Base-by-base conservation (phyloP, 352 stramenopile genomes). In the Globisporangium megalacanthum region DNA sequence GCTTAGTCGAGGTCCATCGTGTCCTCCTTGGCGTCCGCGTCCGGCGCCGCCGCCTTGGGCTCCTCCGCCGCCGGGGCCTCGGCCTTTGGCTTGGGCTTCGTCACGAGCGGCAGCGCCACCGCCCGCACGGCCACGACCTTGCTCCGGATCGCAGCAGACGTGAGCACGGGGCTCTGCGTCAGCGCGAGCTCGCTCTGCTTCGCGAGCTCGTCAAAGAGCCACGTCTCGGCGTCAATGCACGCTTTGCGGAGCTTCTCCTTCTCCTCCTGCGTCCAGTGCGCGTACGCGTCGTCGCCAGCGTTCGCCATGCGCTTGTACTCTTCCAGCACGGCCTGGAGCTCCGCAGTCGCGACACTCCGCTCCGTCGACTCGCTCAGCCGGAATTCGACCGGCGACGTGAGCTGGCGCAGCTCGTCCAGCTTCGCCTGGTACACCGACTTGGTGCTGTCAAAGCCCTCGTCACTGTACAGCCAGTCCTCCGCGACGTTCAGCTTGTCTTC, bases 381-480 rank as follows among this genome's bases (percentile, higher is more conserved):
- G 54, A 88, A 86, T 62, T 98, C 91, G 47, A 99, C 94, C 4
- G 96, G 96, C 52, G 89, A 82, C 53, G 96, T 95, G 37, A 97
- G 54, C 64, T 87, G 86, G 63, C 95, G 93, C 52, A 99, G 78
- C 41, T 98, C 93, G 54, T 88, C 82, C 19, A 99, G 77, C 78
- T 99, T 99, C 31, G 70, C 72, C 52, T 95, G 79, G 77, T 99
- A 99, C 31, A 98, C 89, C 52, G 90, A 97, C 75, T 99, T 99
- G 56, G 83, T 97, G 58, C 92, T 97, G 75, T 99, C 97, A 59
- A 99, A 99, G 52, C 97, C 97, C 63, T 98, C 95, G 68, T 99
- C 97, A 68, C 97, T 96, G 80, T 99, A 99, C 51, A 99, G 68
- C 97, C 97, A 99, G 70, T 99, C 96, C 70, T 99, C 96, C 37